Evolutionary conservation across 257 asterid genomes (phyloP).

Genomic region (Solanum verrucosum): DNA sequence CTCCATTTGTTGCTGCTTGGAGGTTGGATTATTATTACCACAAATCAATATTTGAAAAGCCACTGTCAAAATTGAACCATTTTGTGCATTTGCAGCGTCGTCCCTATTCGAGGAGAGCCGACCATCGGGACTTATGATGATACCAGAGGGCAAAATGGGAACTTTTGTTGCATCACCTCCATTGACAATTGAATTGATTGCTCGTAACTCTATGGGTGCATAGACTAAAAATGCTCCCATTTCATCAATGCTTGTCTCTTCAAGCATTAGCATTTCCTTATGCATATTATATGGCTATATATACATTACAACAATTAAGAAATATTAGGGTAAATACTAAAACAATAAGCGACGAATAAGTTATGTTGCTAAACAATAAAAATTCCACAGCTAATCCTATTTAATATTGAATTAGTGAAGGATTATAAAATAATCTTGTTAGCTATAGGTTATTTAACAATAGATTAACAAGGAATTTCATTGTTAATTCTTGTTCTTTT

Average conservation of each 20-base stretch:
- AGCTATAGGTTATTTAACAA: background rate
- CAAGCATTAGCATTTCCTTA: conserved; percentile 45
- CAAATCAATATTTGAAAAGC: conserved; percentile 38
- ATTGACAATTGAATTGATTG: conserved; percentile 8
- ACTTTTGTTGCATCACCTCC: conserved; percentile 28
- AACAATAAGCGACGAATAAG: background rate
- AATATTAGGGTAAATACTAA: background rate
- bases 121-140: conserved; percentile 45
- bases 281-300: conserved; percentile 36
- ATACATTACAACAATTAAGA: background rate
- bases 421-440: background rate
- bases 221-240: conserved; percentile 46
- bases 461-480: background rate
- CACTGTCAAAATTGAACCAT: conserved; percentile 48
- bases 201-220: conserved; percentile 30
- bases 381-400: background rate
- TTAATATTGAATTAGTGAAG: background rate
- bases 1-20: conserved; percentile 39
- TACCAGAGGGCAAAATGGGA: conserved; percentile 60
- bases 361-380: background rate
- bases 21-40: background rate
- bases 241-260: conserved; percentile 49
- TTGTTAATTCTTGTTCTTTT: background rate
- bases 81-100: background rate
- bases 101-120: background rate